Evolutionary conservation across 257 asterid genomes (phyloP).

Genomic region (Nicotiana otophora): DNA sequence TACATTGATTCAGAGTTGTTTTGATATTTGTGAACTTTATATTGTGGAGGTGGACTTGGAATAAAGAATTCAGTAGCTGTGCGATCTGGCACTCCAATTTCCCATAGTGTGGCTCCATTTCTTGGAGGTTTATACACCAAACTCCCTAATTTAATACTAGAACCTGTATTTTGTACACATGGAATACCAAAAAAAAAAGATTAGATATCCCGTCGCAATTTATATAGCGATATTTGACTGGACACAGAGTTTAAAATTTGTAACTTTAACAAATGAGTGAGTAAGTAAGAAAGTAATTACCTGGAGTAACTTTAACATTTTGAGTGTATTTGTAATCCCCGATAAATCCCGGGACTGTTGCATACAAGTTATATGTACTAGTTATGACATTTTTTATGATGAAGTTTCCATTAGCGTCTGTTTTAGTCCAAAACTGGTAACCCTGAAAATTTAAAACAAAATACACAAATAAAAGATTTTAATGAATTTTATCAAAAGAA

Average conservation of each 20-base stretch:
- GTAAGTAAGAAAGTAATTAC: slow-evolving; percentile 2
- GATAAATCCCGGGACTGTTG: slow-evolving; percentile 38
- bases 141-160: slow-evolving; percentile 8
- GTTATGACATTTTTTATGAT: slow-evolving; percentile 35
- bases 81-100: slow-evolving; percentile 63
- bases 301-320: slow-evolving; percentile 25
- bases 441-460: slow-evolving; percentile 27
- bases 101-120: slow-evolving; percentile 60
- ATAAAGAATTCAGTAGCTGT: slow-evolving; percentile 59
- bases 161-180: slow-evolving; percentile 19
- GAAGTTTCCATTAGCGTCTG: slow-evolving; percentile 39
- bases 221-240: no score
- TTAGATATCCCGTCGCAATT: no score
- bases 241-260: no score
- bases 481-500: no score
- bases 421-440: slow-evolving; percentile 60
- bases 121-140: slow-evolving; percentile 54
- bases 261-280: no score
- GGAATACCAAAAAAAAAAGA: background rate
- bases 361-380: slow-evolving; percentile 55
- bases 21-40: background rate
- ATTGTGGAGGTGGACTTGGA: slow-evolving; percentile 30
- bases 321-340: slow-evolving; percentile 53
- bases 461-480: no score
- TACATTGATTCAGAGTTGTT: background rate